Evolutionary conservation across 1,284 basidiomycete species (phyloP).

Genomic region (Hemileia vastatrix): DNA sequence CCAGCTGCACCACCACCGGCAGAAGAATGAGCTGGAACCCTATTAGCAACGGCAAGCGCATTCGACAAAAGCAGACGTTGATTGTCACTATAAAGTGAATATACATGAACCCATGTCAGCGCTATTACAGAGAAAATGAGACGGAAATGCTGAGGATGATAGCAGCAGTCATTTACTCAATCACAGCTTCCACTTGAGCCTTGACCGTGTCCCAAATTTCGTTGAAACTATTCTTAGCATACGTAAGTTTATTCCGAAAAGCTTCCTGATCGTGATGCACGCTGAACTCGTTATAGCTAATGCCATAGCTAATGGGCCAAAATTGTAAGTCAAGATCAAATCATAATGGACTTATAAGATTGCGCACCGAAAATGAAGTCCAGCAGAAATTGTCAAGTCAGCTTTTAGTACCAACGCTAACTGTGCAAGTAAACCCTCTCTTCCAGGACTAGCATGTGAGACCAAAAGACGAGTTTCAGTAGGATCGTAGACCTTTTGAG

Average conservation of each 20-base stretch:
- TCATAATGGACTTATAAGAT: not conserved
- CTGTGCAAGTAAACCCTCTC: slow-evolving; percentile 85
- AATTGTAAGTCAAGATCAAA: not conserved
- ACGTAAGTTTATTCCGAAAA: slow-evolving; percentile 69
- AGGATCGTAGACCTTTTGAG: slow-evolving; percentile 75
- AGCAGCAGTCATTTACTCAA: slow-evolving; percentile 53
- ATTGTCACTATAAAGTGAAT: slow-evolving; percentile 51
- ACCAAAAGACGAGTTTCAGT: slow-evolving; percentile 88
- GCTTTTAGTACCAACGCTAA: slow-evolving; percentile 82
- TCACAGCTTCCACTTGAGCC: slow-evolving; percentile 76
- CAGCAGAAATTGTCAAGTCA: slow-evolving; percentile 86
- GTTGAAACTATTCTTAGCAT: slow-evolving; percentile 72
- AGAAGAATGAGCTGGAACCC: slow-evolving; percentile 58
- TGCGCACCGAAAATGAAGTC: slow-evolving; percentile 76
- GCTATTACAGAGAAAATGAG: not conserved
- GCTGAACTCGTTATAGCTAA: slow-evolving; percentile 93
- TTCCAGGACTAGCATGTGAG: slow-evolving; percentile 82
- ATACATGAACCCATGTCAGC: not conserved
- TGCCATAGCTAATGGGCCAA: slow-evolving; percentile 55
- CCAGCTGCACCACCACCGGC: slow-evolving; percentile 52
- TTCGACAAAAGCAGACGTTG: slow-evolving; percentile 84
- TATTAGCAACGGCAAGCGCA: slow-evolving; percentile 71
- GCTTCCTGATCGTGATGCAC: slow-evolving; percentile 81
- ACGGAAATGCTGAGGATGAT: too few relatives aligned
- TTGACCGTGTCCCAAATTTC: slow-evolving; percentile 92